Conservation (phyloP, 768 basidiomycete genomes). For the Pleurotus djamor region DNA sequence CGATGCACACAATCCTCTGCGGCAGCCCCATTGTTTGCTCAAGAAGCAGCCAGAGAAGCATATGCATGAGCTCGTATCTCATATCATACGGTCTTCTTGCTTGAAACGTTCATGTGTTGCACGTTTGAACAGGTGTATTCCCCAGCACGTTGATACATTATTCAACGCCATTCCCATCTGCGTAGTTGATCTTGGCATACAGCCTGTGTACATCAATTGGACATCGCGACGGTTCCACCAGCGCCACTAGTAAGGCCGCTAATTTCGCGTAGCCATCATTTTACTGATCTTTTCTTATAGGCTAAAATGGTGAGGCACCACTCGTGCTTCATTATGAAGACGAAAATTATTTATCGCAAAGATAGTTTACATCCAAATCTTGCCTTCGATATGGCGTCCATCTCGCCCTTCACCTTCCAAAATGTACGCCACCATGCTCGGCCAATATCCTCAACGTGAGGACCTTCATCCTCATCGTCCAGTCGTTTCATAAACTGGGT, state of each 20-base stretch:
- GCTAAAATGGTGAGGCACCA: background rate
- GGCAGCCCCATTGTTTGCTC: background rate
- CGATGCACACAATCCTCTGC: background rate
- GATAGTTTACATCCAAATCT: conserved; percentile 74
- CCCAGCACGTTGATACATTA: background rate
- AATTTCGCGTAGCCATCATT: background rate
- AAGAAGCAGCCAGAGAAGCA: background rate
- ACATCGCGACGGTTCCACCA: background rate
- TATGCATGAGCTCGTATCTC: background rate
- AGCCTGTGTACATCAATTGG: background rate
- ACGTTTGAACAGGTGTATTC: background rate
- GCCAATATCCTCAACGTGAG: conserved; percentile 40
- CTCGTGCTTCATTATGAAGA: background rate
- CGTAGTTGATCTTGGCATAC: background rate
- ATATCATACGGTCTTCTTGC: background rate
- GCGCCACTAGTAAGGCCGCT: background rate
- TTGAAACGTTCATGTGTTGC: background rate
- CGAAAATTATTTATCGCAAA: conserved; percentile 40
- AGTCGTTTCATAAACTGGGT: conserved; percentile 25
- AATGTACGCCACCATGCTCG: conserved; percentile 84
- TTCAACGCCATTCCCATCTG: background rate
- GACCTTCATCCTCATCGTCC: background rate
- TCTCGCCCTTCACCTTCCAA: conserved; percentile 59
- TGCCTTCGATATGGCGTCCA: conserved; percentile 63
- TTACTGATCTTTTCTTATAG: background rate